Evolutionary conservation across 2,329 filamentous ascomycete species (phyloP), one percentile per base, ranked within the genome.

Genomic region (Aspergillaceae sp.): DNA sequence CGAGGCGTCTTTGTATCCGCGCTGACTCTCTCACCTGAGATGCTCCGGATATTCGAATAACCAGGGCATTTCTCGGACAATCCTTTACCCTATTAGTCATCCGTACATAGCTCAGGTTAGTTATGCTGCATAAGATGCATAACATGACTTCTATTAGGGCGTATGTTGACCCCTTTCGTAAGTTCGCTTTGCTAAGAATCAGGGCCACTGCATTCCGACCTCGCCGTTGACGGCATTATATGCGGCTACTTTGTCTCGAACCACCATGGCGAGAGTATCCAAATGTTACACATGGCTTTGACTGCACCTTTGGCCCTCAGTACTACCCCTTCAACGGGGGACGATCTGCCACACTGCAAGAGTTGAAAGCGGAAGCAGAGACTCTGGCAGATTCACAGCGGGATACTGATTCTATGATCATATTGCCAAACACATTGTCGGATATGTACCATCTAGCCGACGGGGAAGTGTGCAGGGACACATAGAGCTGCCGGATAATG

Each of bases 231-330:
- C 52, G 80, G 79, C 19, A 82, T 83, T 41, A 72, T 83, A 0
- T 83, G 83, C 59, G 82, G 84, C 56, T 84, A 83, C 55, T 74
- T 78, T 61, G 73, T 76, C 4, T 79, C 75, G 0, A 83, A 82
- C 48, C 79, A 83, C 51, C 79, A 83, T 45, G 79, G 80, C 4
- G 76, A 78, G 48, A 75, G 77, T 37, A 79, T 76, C 9, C 80
- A 4, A 82, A 83, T 53, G 82, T 84, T 53, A 81, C 77, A 1
- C 61, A 79, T 50, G 80, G 80, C 0, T 83, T 83, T 51, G 80
- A 83, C 54, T 72, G 80, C 2, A 83, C 80, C 0, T 83, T 83
- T 55, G 81, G 81, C 1, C 80, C 80, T 51, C 74, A 78, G 58
- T 82, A 75, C 55, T 83, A 76, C 55, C 71, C 82, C 56, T 84